Evolutionary conservation across 495 filamentous ascomycete species (phyloP).

Genomic region (Hypoxylon intermedium): DNA sequence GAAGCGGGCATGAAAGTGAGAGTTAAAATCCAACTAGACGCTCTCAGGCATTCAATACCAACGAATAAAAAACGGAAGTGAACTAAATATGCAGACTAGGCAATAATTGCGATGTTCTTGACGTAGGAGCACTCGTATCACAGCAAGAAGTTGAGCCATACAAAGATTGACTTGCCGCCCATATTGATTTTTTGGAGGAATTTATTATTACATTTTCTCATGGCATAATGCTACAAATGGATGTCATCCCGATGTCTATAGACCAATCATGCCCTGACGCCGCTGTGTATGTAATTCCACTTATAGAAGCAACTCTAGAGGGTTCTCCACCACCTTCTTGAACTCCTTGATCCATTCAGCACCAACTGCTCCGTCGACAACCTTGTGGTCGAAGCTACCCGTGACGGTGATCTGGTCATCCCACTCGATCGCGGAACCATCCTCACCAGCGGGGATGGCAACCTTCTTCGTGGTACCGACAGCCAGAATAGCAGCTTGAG

Average conservation of each 20-base stretch:
- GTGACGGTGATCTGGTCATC: conserved; percentile 96
- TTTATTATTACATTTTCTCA: conserved; percentile 46
- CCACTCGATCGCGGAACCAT: conserved; percentile 84
- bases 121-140: too few relatives aligned
- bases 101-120: too few relatives aligned
- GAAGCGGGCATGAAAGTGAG: conserved; percentile 14
- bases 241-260: conserved; percentile 42
- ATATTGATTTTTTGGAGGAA: conserved; percentile 17
- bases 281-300: conserved; percentile 29
- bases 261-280: conserved; percentile 45
- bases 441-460: conserved; percentile 82
- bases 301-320: conserved; percentile 89
- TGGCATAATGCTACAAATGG: conserved; percentile 44
- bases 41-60: too few relatives aligned
- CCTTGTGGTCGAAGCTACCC: conserved; percentile 97
- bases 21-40: conserved; percentile 8
- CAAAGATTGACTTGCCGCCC: not conserved
- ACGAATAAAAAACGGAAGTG: too few relatives aligned
- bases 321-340: conserved; percentile 97
- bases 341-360: conserved; percentile 97
- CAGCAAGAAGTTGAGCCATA: too few relatives aligned
- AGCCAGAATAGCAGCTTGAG: conserved; percentile 94
- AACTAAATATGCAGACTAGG: too few relatives aligned
- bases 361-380: conserved; percentile 86
- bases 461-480: conserved; percentile 96